Evolutionary conservation across 768 basidiomycete genomes (phyloP), one percentile per base, ranked within the genome.

Genomic region (Crucibulum laeve): DNA sequence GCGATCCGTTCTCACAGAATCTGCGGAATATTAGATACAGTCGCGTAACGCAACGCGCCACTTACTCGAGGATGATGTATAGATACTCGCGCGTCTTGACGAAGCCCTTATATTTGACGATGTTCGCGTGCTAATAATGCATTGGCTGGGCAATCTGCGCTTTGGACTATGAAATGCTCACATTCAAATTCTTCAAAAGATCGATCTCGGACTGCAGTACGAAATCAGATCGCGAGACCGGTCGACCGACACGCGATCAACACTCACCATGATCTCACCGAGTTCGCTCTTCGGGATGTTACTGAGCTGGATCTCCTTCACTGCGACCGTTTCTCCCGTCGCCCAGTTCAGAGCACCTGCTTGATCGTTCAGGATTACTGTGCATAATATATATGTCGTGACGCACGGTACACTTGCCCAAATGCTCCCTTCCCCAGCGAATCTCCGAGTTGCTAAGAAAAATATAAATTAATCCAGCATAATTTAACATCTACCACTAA

Each of bases 41-140:
- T 28, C 5, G 3, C 17, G 36, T 13, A 19, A 47, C 26, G 38
- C 13, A 39, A 22, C 17, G 44, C 10, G 38, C 19, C 13, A 68
- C 84, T 41, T 58, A 92, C 85, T 97, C 96, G 37, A 99, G 77
- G 53, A 99, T 91, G 64, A 99, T 99, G 64, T 95, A 95, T 47
- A 99, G 73, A 62, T 84, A 92, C 56, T 96, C 91, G 43, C 84
- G 81, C 40, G 92, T 94, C 68, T 93, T 92, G 60, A 92, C 91
- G 55, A 95, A 98, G 10, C 96, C 96, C 57, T 95, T 94, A 71
- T 99, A 99, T 67, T 99, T 95, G 59, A 98, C 96, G 59, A 99
- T 98, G 61, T 98, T 98, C 32, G 84, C 74, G 60, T 98, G 92
- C 93, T 95, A 62, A 39, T 26, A 30, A 45, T 43, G 25, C 21